Evolutionary conservation across 208 protist species (phyloP).

Genomic region (Entamoeba moshkovskii): DNA sequence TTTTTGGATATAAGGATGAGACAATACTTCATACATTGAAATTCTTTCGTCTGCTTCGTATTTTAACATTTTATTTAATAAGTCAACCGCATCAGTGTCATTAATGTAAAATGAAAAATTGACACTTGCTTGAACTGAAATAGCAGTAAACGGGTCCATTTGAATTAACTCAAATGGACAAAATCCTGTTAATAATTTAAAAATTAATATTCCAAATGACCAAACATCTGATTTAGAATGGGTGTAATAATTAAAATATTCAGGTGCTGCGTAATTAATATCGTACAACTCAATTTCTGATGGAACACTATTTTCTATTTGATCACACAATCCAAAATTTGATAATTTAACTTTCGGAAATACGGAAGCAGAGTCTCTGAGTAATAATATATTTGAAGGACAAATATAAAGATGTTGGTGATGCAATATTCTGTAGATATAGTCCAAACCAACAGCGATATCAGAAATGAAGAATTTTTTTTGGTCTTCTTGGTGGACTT

Average conservation of each 20-base stretch:
- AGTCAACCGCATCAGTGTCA: conserved; percentile 32
- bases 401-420: neutral
- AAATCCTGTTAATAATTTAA: neutral
- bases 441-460: neutral
- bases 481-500: neutral
- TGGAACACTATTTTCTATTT: neutral
- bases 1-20: conserved; percentile 47
- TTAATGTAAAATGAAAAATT: neutral
- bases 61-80: conserved; percentile 32
- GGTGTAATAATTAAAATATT: neutral
- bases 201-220: neutral
- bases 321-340: neutral
- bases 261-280: neutral
- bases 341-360: neutral
- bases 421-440: neutral
- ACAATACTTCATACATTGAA: conserved; percentile 45
- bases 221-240: neutral
- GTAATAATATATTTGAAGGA: neutral
- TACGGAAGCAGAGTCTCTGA: neutral
- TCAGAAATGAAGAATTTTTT: neutral
- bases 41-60: conserved; percentile 40
- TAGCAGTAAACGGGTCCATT: neutral
- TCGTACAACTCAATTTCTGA: neutral
- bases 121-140: neutral
- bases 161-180: neutral